A percentile compares a stretch with the other conserved stretches of the same genome.
Evolutionary conservation across 495 filamentous ascomycete genomes (phyloP).

Genomic region (Penicillium cinerascens): DNA sequence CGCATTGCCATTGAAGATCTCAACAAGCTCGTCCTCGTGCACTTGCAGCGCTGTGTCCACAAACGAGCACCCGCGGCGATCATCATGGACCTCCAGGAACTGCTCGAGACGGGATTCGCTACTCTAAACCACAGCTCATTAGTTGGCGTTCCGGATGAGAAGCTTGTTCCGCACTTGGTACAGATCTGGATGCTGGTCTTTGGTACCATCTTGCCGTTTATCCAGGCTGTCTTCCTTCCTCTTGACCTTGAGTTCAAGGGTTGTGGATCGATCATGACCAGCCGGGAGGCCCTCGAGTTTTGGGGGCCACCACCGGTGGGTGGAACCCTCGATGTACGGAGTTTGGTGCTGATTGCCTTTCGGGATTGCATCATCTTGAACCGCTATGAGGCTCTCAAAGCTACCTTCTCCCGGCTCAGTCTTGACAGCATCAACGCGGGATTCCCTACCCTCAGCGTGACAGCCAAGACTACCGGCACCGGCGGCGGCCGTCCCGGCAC

Average conservation of each 20-base stretch:
- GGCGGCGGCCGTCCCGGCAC: conserved; percentile 60
- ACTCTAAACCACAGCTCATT: conserved; percentile 77
- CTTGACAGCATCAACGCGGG: conserved; percentile 74
- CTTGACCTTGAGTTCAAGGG: conserved; percentile 93
- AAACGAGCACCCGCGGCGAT: conserved; percentile 63
- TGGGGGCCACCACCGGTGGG: conserved; percentile 61
- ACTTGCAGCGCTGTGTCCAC: conserved; percentile 74
- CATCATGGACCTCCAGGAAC: conserved; percentile 74
- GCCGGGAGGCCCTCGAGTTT: conserved; percentile 78
- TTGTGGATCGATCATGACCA: conserved; percentile 68
- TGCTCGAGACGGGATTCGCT: conserved; percentile 77
- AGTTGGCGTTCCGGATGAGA: conserved; percentile 71
- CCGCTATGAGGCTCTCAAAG: conserved; percentile 78
- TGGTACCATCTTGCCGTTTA: conserved; percentile 83
- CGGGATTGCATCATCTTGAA: conserved; percentile 84
- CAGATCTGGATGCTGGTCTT: conserved; percentile 94
- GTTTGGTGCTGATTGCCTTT: conserved; percentile 84
- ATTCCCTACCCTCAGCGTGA: conserved; percentile 44
- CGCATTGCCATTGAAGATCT: conserved; percentile 90
- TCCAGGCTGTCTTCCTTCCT: conserved; percentile 94
- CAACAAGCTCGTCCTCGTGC: conserved; percentile 79
- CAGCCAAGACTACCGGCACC: conserved; percentile 42
- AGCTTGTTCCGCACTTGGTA: conserved; percentile 78
- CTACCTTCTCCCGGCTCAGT: conserved; percentile 85
- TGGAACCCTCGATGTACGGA: conserved; percentile 75